Conservation (phyloP, 2,329 filamentous ascomycete genomes). For the Alternaria arborescens region DNA sequence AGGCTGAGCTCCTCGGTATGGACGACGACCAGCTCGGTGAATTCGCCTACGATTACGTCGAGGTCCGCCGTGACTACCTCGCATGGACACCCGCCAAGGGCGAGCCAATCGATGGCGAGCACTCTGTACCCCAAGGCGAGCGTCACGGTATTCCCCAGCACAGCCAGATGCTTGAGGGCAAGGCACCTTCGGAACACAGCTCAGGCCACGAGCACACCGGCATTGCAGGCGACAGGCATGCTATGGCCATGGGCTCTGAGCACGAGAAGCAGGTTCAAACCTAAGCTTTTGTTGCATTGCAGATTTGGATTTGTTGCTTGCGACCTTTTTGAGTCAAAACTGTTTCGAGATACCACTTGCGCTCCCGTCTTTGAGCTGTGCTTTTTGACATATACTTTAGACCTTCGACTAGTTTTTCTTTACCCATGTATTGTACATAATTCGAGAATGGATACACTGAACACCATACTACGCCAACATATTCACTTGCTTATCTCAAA, state of each 20-base stretch:
- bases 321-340: slow-evolving; percentile 28
- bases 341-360: slow-evolving; percentile 46
- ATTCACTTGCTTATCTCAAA: background rate
- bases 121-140: slow-evolving; percentile 69
- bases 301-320: slow-evolving; percentile 19
- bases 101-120: slow-evolving; percentile 68
- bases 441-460: slow-evolving; percentile 14
- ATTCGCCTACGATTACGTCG: slow-evolving; percentile 90
- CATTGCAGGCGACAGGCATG: slow-evolving; percentile 63
- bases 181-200: slow-evolving; percentile 56
- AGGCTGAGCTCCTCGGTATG: slow-evolving; percentile 86
- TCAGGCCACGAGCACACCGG: slow-evolving; percentile 57
- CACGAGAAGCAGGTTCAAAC: slow-evolving; percentile 44
- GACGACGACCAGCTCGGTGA: slow-evolving; percentile 90
- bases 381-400: slow-evolving; percentile 18
- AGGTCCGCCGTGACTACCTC: slow-evolving; percentile 86
- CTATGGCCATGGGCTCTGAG: slow-evolving; percentile 55
- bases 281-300: slow-evolving; percentile 18
- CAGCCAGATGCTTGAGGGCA: slow-evolving; percentile 69
- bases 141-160: slow-evolving; percentile 77
- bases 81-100: slow-evolving; percentile 82
- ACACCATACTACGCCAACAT: background rate
- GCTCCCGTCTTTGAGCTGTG: slow-evolving; percentile 32
- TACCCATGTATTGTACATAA: slow-evolving; percentile 25
- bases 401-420: slow-evolving; percentile 13